phyloP scores from a whole-genome alignment of 2,329 filamentous ascomycete genomes.

The Venturia carpophila region DNA sequence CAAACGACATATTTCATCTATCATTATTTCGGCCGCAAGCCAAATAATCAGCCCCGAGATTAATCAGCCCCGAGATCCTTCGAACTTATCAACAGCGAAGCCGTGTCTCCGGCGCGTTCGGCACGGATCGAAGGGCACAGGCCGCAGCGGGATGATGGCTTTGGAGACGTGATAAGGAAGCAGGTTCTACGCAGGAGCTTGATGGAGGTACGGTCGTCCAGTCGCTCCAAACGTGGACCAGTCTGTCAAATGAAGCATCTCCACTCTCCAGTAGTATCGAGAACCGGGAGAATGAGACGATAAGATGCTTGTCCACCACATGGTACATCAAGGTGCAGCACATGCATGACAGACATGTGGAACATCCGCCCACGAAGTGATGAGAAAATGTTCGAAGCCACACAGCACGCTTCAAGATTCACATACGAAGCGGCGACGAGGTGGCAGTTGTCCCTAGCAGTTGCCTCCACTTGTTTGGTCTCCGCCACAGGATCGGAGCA shows the following conservation, averaged over 20 bases:
- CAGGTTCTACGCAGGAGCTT: background rate
- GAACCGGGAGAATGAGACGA: background rate
- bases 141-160: background rate
- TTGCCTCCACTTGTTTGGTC: background rate
- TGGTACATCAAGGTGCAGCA: background rate
- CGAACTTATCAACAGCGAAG: no score
- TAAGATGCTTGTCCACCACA: background rate
- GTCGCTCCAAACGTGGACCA: background rate
- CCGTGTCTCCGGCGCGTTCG: background rate
- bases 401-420: background rate
- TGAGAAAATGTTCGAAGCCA: background rate
- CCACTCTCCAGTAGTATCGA: no score
- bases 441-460: background rate
- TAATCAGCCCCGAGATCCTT: no score
- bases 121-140: background rate
- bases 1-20: no score
- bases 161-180: background rate
- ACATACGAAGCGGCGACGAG: background rate
- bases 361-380: background rate
- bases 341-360: no score
- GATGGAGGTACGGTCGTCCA: background rate
- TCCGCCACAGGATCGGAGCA: background rate
- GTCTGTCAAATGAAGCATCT: no score
- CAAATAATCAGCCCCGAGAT: no score
- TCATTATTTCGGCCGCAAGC: no score